A percentile compares a stretch with the other conserved stretches of the same genome.
phyloP scores from a whole-genome alignment of 2,329 filamentous ascomycete genomes.

The Juglanconis oblonga region DNA sequence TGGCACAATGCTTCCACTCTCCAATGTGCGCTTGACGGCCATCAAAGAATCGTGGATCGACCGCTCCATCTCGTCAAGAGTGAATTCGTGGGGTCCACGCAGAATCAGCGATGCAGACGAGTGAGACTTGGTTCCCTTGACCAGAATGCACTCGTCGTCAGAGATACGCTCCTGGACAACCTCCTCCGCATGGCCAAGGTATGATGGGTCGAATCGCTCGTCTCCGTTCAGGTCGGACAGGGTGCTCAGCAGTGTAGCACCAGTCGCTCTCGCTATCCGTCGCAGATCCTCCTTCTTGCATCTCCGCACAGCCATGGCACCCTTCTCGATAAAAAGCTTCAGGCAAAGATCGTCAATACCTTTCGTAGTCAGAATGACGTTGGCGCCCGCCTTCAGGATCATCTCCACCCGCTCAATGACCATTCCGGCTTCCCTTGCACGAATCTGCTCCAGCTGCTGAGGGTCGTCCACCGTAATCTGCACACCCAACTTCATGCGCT shows the following conservation, averaged over 20 bases:
- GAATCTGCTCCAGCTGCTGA: conserved; percentile 94
- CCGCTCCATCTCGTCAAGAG: conserved; percentile 98
- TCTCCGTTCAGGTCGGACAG: conserved; percentile 96
- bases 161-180: conserved; percentile 98
- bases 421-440: conserved; percentile 88
- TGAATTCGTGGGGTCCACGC: conserved; percentile 92
- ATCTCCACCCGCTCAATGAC: conserved; percentile 92
- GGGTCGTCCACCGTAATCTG: conserved; percentile 98
- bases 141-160: conserved; percentile 95
- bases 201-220: conserved; percentile 89
- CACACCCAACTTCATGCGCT: conserved; percentile 98
- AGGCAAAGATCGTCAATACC: conserved; percentile 95
- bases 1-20: conserved; percentile 94
- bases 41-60: conserved; percentile 96
- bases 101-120: conserved; percentile 95
- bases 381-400: conserved; percentile 96
- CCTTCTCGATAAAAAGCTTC: conserved; percentile 91
- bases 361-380: conserved; percentile 95
- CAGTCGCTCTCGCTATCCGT: conserved; percentile 93
- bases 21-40: conserved; percentile 93
- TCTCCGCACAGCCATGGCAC: conserved; percentile 90
- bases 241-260: conserved; percentile 87
- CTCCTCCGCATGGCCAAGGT: conserved; percentile 88
- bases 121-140: conserved; percentile 93
- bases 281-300: conserved; percentile 99